These are phyloP conservation scores for Cladosporium sp. DNA, from an alignment of 2,329 filamentous ascomycete species.

Conservation along the genomic window DNA sequence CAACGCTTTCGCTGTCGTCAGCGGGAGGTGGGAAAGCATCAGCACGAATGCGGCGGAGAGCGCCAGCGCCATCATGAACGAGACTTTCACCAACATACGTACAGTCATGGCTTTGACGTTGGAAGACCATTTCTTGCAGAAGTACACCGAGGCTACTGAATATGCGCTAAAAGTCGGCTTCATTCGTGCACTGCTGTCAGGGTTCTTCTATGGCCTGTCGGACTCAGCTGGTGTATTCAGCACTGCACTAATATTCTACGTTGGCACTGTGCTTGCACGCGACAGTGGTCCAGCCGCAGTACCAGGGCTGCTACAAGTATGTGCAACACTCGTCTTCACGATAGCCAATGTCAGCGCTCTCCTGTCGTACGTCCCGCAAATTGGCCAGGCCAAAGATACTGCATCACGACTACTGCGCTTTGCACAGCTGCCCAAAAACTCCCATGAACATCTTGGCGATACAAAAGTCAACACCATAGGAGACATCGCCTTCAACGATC, in stretches of 20 bases:
- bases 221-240: constrained; percentile 69
- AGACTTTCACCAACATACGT: constrained; percentile 74
- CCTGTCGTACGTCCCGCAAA: constrained; percentile 72
- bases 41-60: constrained; percentile 61
- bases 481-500: constrained; percentile 56
- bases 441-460: constrained; percentile 56
- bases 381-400: constrained; percentile 68
- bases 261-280: constrained; percentile 64
- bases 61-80: constrained; percentile 62
- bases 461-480: constrained; percentile 41
- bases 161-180: constrained; percentile 59
- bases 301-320: constrained; percentile 64
- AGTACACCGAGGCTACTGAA: constrained; percentile 53
- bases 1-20: constrained; percentile 61
- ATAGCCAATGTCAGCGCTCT: constrained; percentile 68
- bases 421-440: constrained; percentile 54
- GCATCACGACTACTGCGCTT: constrained; percentile 70
- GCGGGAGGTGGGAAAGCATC: constrained; percentile 66
- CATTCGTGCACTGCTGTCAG: constrained; percentile 62
- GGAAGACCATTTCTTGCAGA: constrained; percentile 65
- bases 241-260: constrained; percentile 78
- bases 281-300: constrained; percentile 44
- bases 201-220: constrained; percentile 71
- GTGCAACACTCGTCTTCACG: constrained; percentile 80
- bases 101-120: constrained; percentile 73